phyloP scores from a whole-genome alignment of 768 basidiomycete genomes.

The Atractiella rhizophila region DNA sequence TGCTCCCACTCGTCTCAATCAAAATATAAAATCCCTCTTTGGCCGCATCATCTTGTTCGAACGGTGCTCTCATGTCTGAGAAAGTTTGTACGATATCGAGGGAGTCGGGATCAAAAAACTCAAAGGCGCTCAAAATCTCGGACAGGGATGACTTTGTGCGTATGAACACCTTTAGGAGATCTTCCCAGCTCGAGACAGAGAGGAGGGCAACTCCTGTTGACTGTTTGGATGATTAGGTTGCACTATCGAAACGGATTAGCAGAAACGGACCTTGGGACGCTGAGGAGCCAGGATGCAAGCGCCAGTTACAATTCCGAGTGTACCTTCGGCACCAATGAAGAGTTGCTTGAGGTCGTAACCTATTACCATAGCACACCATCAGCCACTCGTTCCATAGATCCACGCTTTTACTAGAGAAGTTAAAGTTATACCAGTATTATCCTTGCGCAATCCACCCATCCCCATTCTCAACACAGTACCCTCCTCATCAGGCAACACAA shows the following conservation, averaged over 20 bases:
- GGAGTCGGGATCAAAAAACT: conserved; percentile 71
- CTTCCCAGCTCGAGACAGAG: conserved; percentile 60
- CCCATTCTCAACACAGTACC: conserved; percentile 58
- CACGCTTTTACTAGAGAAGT: not conserved
- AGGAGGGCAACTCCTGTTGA: conserved; percentile 79
- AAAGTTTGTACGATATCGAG: conserved; percentile 39
- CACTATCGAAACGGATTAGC: not conserved
- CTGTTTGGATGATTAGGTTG: conserved; percentile 13
- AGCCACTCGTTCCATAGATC: not conserved
- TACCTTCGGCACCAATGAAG: conserved; percentile 93
- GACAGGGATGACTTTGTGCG: conserved; percentile 56
- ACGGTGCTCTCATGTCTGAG: conserved; percentile 50
- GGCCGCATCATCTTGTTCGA: conserved; percentile 44
- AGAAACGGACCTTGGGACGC: conserved; percentile 26
- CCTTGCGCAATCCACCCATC: conserved; percentile 62
- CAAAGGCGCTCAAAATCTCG: conserved; percentile 90
- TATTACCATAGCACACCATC: conserved; percentile 17
- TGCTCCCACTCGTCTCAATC: conserved; percentile 80
- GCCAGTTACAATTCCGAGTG: conserved; percentile 78
- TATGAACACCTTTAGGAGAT: conserved; percentile 61
- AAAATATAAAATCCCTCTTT: conserved; percentile 65
- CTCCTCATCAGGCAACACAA: conserved; percentile 72
- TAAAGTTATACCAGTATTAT: conserved; percentile 56
- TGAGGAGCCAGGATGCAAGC: conserved; percentile 82
- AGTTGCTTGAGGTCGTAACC: conserved; percentile 96